Evolutionary conservation across 306 rosid species (phyloP).

Genomic region (Luffa aegyptiaca): DNA sequence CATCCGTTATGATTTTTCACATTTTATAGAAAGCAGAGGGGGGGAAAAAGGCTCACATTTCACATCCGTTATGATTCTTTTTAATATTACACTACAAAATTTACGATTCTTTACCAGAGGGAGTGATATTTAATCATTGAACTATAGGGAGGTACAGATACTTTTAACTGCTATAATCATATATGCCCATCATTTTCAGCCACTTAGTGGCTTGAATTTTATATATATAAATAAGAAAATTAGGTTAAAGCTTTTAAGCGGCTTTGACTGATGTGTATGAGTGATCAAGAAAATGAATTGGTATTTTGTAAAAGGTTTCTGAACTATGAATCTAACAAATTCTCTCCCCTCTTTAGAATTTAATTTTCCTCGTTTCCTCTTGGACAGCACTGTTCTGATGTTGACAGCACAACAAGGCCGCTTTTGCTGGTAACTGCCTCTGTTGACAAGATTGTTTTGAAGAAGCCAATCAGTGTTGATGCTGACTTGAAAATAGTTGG

Average conservation of each 20-base stretch:
- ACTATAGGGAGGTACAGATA: background rate
- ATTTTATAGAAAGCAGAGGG: background rate
- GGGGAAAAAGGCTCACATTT: background rate
- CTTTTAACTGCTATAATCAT: background rate
- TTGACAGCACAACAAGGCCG: conserved; percentile 71
- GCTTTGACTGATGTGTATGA: background rate
- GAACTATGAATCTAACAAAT: background rate
- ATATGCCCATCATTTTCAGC: background rate
- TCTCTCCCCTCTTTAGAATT: background rate
- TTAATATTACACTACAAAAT: no score
- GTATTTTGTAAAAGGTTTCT: background rate
- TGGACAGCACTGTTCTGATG: conserved; percentile 80
- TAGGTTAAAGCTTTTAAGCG: background rate
- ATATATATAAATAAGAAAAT: background rate
- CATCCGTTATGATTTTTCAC: background rate
- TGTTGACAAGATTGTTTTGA: conserved; percentile 81
- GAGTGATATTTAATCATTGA: background rate
- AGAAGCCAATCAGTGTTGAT: conserved; percentile 78
- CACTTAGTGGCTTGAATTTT: background rate
- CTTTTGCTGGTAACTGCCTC: conserved; percentile 85
- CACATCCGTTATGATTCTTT: background rate
- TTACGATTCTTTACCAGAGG: background rate
- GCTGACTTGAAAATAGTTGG: conserved; percentile 75
- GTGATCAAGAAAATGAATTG: background rate
- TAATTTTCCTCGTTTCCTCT: conserved; percentile 9